Evolutionary conservation across 2,329 filamentous ascomycete species (phyloP).

Genomic region (Biscogniauxia mediterranea): DNA sequence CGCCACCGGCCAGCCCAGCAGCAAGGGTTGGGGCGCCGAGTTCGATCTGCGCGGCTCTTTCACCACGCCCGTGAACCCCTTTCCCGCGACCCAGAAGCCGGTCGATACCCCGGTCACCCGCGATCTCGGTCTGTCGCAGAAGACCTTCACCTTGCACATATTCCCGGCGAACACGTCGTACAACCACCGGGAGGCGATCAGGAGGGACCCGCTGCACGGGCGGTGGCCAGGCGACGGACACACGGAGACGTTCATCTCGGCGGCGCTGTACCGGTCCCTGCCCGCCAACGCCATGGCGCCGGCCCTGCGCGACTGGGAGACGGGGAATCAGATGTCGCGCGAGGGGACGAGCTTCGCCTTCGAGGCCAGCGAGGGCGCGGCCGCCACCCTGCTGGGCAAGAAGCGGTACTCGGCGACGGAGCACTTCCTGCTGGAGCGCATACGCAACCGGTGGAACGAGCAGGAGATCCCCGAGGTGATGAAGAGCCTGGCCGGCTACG

Average conservation of each 20-base stretch:
- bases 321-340: slow-evolving; percentile 28
- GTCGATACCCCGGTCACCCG: slow-evolving; percentile 18
- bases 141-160: slow-evolving; percentile 30
- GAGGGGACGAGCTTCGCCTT: slow-evolving; percentile 23
- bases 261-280: slow-evolving; percentile 26
- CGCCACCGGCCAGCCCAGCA: slow-evolving; percentile 4
- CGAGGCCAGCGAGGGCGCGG: slow-evolving; percentile 24
- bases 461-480: slow-evolving; percentile 26
- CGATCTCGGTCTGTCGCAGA: slow-evolving; percentile 23
- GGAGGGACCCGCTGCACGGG: slow-evolving; percentile 28
- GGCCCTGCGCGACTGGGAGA: slow-evolving; percentile 33
- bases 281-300: slow-evolving; percentile 28
- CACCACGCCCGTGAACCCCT: slow-evolving; percentile 25
- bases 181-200: slow-evolving; percentile 25
- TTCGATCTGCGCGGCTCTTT: slow-evolving; percentile 25
- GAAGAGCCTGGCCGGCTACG: slow-evolving; percentile 25
- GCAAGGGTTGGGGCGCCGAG: slow-evolving; percentile 26
- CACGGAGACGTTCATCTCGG: slow-evolving; percentile 27
- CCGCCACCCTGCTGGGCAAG: slow-evolving; percentile 21
- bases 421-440: slow-evolving; percentile 24
- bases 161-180: slow-evolving; percentile 29
- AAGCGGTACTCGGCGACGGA: slow-evolving; percentile 17
- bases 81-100: slow-evolving; percentile 11
- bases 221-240: slow-evolving; percentile 26
- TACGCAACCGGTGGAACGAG: slow-evolving; percentile 17